These are phyloP conservation scores for Candida albicans DNA, from an alignment of 1,139 yeast genomes.

Conservation along the genomic window DNA sequence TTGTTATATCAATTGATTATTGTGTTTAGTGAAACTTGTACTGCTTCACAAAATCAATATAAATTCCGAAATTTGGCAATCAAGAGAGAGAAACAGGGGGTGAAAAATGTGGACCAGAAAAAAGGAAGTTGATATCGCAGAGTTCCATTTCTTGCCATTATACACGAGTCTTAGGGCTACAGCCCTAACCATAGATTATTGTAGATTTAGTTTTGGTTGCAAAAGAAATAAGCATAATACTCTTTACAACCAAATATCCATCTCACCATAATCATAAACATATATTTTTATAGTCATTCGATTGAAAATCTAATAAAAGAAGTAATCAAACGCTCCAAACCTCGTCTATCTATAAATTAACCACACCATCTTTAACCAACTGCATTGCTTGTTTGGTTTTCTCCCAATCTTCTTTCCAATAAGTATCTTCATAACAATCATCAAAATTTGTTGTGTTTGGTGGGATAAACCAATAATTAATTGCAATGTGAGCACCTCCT, in stretches of 20 bases:
- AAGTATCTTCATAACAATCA: constrained; percentile 44
- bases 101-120: background rate
- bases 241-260: too few species aligned
- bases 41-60: too few species aligned
- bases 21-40: too few species aligned
- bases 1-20: too few species aligned
- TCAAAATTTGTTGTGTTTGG: constrained; percentile 40
- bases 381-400: constrained; percentile 15
- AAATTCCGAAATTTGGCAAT: too few species aligned
- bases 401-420: constrained; percentile 53
- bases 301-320: too few species aligned
- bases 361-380: constrained; percentile 5
- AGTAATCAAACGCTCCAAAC: background rate
- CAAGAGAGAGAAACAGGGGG: too few species aligned
- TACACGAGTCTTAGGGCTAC: background rate
- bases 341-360: background rate
- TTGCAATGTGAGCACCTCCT: constrained; percentile 52
- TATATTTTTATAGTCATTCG: background rate
- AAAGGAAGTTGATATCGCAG: background rate
- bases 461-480: constrained; percentile 76
- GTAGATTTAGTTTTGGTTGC: too few species aligned
- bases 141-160: background rate
- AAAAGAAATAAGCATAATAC: too few species aligned
- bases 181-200: background rate
- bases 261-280: background rate